Conservation (phyloP, 2,329 filamentous ascomycete species). For the Venturia asperata region DNA sequence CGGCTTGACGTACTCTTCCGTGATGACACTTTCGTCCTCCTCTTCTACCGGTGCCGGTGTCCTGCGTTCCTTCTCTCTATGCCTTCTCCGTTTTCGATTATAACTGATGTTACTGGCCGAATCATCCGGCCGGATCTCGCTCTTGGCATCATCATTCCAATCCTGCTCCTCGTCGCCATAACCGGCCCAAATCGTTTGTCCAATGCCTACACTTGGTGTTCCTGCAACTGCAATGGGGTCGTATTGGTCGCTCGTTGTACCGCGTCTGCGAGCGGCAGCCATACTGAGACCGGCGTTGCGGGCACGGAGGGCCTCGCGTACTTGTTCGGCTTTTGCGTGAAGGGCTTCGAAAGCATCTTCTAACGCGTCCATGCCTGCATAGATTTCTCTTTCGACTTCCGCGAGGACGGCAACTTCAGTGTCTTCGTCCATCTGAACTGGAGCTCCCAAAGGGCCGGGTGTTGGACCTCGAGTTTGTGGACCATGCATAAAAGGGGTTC, state of each 20-base stretch:
- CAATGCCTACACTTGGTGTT: conserved; percentile 10
- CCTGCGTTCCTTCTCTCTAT: conserved; percentile 49
- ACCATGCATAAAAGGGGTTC: conserved; percentile 21
- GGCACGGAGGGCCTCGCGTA: conserved; percentile 72
- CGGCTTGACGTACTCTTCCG: conserved; percentile 12
- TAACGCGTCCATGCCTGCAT: conserved; percentile 84
- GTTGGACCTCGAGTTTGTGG: conserved; percentile 29
- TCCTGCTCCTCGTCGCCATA: conserved; percentile 29
- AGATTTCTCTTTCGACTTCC: conserved; percentile 90
- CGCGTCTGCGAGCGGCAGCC: conserved; percentile 53
- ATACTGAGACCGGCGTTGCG: conserved; percentile 70
- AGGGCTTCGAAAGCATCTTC: conserved; percentile 91
- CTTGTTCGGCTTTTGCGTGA: conserved; percentile 75
- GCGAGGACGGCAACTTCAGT: conserved; percentile 84
- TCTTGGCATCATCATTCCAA: conserved; percentile 35
- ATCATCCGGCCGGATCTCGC: conserved; percentile 64
- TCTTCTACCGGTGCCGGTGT: conserved; percentile 69
- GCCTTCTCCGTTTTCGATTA: conserved; percentile 56
- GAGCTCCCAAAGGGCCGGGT: conserved; percentile 47
- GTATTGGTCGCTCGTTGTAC: conserved; percentile 35
- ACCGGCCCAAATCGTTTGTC: conserved; percentile 22
- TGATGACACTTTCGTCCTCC: conserved; percentile 40
- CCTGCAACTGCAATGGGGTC: conserved; percentile 33
- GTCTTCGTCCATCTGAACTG: conserved; percentile 87
- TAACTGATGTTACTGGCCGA: conserved; percentile 74